A percentile compares a stretch with the other conserved stretches of the same genome.
Evolutionary conservation across 176 grass and related monocot species (phyloP).

Genomic region (Aegilops speltoides): DNA sequence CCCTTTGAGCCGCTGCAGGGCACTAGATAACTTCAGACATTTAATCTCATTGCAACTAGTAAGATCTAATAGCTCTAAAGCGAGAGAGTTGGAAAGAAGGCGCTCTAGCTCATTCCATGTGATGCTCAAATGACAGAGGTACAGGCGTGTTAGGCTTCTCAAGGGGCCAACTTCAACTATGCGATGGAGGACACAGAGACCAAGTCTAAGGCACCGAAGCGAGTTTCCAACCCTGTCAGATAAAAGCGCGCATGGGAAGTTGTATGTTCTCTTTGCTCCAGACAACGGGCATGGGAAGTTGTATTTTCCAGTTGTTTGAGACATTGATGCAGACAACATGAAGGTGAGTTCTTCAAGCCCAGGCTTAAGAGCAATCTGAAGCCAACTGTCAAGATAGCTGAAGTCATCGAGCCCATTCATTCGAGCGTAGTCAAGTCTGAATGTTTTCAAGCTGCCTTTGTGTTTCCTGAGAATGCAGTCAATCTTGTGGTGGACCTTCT

Average conservation of each 20-base stretch:
- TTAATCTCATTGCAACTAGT: no score
- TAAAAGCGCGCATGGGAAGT: not conserved
- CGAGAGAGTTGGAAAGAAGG: no score
- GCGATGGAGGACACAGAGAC: not conserved
- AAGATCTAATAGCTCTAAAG: no score
- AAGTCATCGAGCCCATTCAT: not conserved
- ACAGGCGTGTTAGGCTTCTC: no score
- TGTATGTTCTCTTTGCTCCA: not conserved
- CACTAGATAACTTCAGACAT: no score
- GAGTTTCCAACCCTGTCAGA: not conserved
- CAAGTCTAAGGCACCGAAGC: not conserved
- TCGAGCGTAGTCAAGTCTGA: not conserved
- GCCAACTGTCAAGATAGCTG: not conserved
- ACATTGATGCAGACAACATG: not conserved
- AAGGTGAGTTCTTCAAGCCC: not conserved
- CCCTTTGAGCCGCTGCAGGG: no score
- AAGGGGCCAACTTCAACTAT: not conserved
- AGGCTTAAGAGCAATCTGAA: not conserved
- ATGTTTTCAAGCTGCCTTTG: not conserved
- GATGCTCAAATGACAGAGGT: no score
- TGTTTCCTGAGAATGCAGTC: not conserved
- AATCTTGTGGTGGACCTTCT: not conserved
- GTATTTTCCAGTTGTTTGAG: not conserved
- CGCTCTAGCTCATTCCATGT: no score
- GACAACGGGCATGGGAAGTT: no score